These are phyloP conservation scores for Sporothrix brasiliensis DNA, from an alignment of 2,329 filamentous ascomycete species.

Conservation along the genomic window DNA sequence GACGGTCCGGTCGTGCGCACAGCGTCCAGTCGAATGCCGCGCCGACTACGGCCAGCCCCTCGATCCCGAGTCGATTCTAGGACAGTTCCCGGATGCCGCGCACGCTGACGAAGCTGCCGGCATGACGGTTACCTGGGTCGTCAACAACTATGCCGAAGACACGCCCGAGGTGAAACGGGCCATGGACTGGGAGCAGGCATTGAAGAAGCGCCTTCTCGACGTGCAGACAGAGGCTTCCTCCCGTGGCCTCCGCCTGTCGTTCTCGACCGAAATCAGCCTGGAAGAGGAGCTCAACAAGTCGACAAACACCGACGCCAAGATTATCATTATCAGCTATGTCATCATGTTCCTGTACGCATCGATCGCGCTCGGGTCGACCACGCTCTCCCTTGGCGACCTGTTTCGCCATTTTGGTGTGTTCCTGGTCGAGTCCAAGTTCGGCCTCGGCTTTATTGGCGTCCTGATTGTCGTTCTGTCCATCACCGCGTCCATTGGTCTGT, in stretches of 20 bases:
- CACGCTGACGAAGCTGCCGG: slow-evolving; percentile 74
- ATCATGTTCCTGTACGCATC: slow-evolving; percentile 99
- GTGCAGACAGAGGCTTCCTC: slow-evolving; percentile 77
- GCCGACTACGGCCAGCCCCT: slow-evolving; percentile 89
- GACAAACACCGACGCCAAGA: slow-evolving; percentile 97
- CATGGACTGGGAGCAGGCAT: slow-evolving; percentile 84
- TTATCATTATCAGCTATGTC: slow-evolving; percentile 93
- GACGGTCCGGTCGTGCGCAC: slow-evolving; percentile 71
- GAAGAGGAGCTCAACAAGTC: slow-evolving; percentile 97
- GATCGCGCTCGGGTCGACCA: slow-evolving; percentile 85
- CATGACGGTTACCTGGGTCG: slow-evolving; percentile 90
- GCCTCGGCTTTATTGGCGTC: slow-evolving; percentile 91
- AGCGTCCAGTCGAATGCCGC: slow-evolving; percentile 80
- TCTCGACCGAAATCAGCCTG: slow-evolving; percentile 92
- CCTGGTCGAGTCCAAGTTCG: slow-evolving; percentile 94
- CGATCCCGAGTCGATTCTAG: slow-evolving; percentile 81
- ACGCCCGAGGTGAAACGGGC: slow-evolving; percentile 70
- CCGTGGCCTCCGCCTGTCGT: slow-evolving; percentile 83
- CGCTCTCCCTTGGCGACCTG: slow-evolving; percentile 74
- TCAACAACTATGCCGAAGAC: slow-evolving; percentile 80
- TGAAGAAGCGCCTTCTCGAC: slow-evolving; percentile 73
- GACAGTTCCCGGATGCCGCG: slow-evolving; percentile 69
- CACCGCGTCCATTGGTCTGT: slow-evolving; percentile 89
- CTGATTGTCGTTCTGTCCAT: slow-evolving; percentile 97
- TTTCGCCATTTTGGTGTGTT: slow-evolving; percentile 80